A percentile compares a stretch with the other conserved stretches of the same genome.
Conservation (phyloP, 164 flowering plant genomes). For the Vitis cinerea region DNA sequence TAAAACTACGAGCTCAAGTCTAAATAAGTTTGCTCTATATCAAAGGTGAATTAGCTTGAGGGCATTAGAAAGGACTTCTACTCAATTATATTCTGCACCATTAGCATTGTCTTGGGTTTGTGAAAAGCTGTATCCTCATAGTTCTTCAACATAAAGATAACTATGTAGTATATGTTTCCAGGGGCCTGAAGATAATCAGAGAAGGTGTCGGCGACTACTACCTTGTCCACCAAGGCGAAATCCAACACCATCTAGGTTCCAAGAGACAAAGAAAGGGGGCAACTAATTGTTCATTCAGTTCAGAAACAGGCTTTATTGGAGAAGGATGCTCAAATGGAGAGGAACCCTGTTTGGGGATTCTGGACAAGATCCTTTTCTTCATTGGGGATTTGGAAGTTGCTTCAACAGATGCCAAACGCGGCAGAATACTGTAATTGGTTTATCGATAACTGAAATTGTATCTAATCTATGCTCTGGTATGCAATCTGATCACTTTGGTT, state of each 20-base stretch:
- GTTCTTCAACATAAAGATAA: too few species aligned
- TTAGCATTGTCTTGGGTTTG: too few species aligned
- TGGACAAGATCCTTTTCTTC: constrained; percentile 70
- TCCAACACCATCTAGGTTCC: constrained; percentile 63
- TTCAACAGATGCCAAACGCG: constrained; percentile 48
- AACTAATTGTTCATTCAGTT: constrained; percentile 1
- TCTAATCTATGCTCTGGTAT: neutral
- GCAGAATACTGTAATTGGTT: constrained; percentile 16
- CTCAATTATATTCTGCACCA: too few species aligned
- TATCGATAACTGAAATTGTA: neutral
- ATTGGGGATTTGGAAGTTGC: constrained; percentile 76
- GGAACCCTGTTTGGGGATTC: constrained; percentile 37
- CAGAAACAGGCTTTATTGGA: constrained; percentile 10
- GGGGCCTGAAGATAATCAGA: constrained; percentile 71
- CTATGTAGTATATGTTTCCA: constrained; percentile 14
- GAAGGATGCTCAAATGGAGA: constrained; percentile 20
- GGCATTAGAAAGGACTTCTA: too few species aligned
- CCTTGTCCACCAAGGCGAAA: constrained; percentile 67
- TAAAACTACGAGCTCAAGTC: too few species aligned
- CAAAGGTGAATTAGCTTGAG: too few species aligned
- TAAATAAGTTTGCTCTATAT: too few species aligned
- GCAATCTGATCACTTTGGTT: neutral
- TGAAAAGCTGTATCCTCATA: too few species aligned
- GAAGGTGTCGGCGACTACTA: constrained; percentile 62
- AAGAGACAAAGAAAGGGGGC: constrained; percentile 24